phyloP scores from a whole-genome alignment of 1,284 basidiomycete genomes.

The Pholiota adiposa region DNA sequence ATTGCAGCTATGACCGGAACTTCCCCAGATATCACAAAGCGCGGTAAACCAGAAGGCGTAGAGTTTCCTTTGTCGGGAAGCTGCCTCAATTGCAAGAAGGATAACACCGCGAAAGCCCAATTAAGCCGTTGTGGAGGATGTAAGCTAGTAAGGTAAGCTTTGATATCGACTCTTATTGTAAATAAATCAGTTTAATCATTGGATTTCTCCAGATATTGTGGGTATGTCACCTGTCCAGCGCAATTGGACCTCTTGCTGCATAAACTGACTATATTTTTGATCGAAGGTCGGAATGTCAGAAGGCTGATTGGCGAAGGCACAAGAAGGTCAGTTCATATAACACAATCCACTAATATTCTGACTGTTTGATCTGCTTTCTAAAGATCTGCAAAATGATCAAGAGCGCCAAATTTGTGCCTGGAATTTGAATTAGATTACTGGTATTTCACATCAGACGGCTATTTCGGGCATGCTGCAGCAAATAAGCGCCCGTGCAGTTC shows the following conservation, averaged over 20 bases:
- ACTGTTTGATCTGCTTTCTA: not conserved
- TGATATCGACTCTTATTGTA: too few species aligned
- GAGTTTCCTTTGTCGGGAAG: not conserved
- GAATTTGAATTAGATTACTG: too few species aligned
- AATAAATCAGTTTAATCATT: not conserved
- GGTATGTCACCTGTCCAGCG: not conserved
- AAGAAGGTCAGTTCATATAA: slow-evolving; percentile 15
- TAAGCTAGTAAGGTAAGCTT: slow-evolving; percentile 20
- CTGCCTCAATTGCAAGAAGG: slow-evolving; percentile 13
- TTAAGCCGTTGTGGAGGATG: slow-evolving; percentile 22
- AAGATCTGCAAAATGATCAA: not conserved
- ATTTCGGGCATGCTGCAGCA: too few species aligned
- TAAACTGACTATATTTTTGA: not conserved
- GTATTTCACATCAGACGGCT: too few species aligned
- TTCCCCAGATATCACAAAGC: not conserved
- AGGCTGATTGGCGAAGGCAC: slow-evolving; percentile 20
- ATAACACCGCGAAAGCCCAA: slow-evolving; percentile 11
- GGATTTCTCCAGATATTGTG: slow-evolving; percentile 10
- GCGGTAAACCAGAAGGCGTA: not conserved
- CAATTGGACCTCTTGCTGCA: too few species aligned
- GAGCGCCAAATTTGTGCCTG: too few species aligned
- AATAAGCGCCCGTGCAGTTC: too few species aligned
- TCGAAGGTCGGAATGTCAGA: slow-evolving; percentile 17
- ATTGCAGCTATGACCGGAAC: slow-evolving; percentile 1
- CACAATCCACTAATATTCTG: too few species aligned